Base-by-base conservation (phyloP, 2,329 filamentous ascomycete species). In the Teratosphaeria zuluensis region DNA sequence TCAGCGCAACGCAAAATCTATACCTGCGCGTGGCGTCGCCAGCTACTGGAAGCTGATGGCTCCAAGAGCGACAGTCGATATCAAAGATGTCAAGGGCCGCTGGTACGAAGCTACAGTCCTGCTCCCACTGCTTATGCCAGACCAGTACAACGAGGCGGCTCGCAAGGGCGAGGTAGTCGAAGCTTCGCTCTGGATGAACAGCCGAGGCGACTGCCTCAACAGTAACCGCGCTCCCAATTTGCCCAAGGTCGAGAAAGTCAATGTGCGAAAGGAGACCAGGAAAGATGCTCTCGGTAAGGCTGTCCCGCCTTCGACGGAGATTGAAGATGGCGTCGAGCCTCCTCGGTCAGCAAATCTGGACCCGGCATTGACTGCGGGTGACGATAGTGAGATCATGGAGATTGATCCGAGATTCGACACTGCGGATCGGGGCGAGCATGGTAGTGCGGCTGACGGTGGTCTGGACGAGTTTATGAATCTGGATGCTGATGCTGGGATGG, bases 51-150 rank as follows among this genome's bases (percentile, higher is more conserved):
- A 75, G 52, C 73, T 80, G 42, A 66, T 73, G 2, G 56, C 59
- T 6, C 19, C 63, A 0, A 63, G 71, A 32, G 60, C 69, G 0
- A 71, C 69, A 14, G 57, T 79, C 8, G 69, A 74, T 2, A 67
- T 83, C 7, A 66, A 74, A 16, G 78, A 82, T 48, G 70, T 84
- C 64, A 83, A 82, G 66, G 82, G 82, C 7, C 76, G 82, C 9
- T 85, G 82, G 82, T 85, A 84, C 67, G 82, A 84, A 68, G 78
- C 79, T 2, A 76, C 74, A 51, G 68, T 79, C 1, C 71, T 84
- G 2, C 75, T 82, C 28, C 74, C 74, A 4, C 70, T 76, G 35
- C 66, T 76, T 2, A 66, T 72, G 46, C 59, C 59, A n/a, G 65
- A 58, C 16, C 56, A 33, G 3, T 72, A 65, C 58, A 64, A 66